phyloP scores from a whole-genome alignment of 768 basidiomycete species.

The Tylopilus intermedius region DNA sequence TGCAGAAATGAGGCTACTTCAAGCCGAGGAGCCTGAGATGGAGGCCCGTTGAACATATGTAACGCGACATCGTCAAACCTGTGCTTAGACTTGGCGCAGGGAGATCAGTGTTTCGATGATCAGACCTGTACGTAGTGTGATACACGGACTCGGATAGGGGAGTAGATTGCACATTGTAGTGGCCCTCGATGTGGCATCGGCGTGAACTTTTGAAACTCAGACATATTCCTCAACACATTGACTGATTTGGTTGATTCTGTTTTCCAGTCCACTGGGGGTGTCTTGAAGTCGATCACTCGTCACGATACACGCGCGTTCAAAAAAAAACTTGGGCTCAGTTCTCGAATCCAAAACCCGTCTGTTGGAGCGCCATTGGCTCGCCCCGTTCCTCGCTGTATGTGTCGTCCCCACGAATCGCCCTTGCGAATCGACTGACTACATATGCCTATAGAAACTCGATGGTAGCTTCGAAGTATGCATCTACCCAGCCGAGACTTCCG shows the following conservation, averaged over 20 bases:
- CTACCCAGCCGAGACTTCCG: slow-evolving; percentile 66
- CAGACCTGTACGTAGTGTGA: too few relatives aligned
- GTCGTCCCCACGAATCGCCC: slow-evolving; percentile 5
- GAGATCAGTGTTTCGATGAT: too few relatives aligned
- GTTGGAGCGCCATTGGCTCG: slow-evolving; percentile 63
- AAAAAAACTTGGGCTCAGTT: slow-evolving; percentile 91
- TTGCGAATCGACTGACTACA: slow-evolving; percentile 1
- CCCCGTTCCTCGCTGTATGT: slow-evolving; percentile 77
- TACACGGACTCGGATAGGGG: too few relatives aligned
- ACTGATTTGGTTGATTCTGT: slow-evolving; percentile 97
- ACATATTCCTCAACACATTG: slow-evolving; percentile 94
- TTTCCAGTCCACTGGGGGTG: slow-evolving; percentile 77
- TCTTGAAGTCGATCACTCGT: slow-evolving; percentile 70
- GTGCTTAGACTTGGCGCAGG: too few relatives aligned
- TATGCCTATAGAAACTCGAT: slow-evolving; percentile 55
- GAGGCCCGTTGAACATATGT: too few relatives aligned
- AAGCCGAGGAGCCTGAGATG: too few relatives aligned
- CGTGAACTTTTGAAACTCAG: too few relatives aligned
- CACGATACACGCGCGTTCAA: slow-evolving; percentile 94
- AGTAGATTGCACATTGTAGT: too few relatives aligned
- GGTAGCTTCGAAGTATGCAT: slow-evolving; percentile 87
- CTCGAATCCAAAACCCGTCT: slow-evolving; percentile 76
- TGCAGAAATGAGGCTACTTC: too few relatives aligned
- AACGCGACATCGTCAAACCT: too few relatives aligned
- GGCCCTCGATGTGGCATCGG: too few relatives aligned